Evolutionary conservation across 208 protist genomes (phyloP), one percentile per base, ranked within the genome.

Genomic region (Acanthamoeba lenticulata): DNA sequence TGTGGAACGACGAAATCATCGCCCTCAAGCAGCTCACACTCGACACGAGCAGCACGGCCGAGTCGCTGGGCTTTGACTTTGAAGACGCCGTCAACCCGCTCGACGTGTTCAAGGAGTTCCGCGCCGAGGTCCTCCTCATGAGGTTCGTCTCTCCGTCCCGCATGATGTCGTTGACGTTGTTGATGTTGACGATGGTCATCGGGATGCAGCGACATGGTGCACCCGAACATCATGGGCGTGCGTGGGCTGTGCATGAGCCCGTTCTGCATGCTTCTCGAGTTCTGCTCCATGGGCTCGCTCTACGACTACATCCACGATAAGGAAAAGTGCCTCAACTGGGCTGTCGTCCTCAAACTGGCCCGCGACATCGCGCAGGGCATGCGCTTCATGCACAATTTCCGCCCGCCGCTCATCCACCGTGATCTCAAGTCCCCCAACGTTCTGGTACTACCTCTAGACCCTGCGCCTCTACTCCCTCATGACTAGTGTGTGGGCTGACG

Each of bases 311-410:
- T 93, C 38, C 89, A 93, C 34, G 67, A 93, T 29, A 81, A 81
- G 79, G 49, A 88, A 38, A 88, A 57, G 24, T 6, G 1, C 27
- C 34, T 93, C 34, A 93, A 93, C 45, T 93, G 89, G 89, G 62
- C 89, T 1, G 89, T 93, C 13, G 42, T 93, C 1, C 17, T 93
- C 1, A 93, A 93, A 42, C 67, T 93, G 13, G 89, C 89, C 29
- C n/a, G 34, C 60, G 89, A 93, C 67, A 93, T 93, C 1, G 89
- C 89, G 2, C 32, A 93, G 40, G 89, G 89, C 40, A 93, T 93
- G 89, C 89, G 89, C 62, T 93, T 93, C 89, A 93, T 93, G 89
- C 89, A 93, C 42, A 93, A 93, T 40, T 93, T 83, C 65, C n/a
- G 81, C n/a, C 89, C 89, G 7, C 6, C 89, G 19, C 89, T 93